Percentiles rank a stretch among this genome's conserved stretches.
Conservation (phyloP, 495 filamentous ascomycete species). For the Penicillium ochrochloron region DNA sequence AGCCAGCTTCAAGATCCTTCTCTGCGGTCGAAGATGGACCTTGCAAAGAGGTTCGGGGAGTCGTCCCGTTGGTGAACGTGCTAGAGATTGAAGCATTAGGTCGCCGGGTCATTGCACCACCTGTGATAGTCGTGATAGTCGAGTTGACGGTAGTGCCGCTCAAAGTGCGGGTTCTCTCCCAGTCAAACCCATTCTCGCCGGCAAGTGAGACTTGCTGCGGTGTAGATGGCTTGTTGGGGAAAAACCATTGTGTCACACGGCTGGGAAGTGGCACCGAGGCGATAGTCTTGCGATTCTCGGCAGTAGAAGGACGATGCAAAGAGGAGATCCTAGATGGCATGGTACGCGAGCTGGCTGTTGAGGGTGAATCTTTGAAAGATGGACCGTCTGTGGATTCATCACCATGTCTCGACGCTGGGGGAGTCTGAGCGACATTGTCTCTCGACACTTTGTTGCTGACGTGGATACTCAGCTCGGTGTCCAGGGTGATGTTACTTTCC, state of each 20-base stretch:
- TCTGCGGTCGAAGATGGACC: conserved; percentile 26
- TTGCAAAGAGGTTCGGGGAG: conserved; percentile 32
- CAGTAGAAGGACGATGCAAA: conserved; percentile 25
- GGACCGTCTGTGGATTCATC: conserved; percentile 9
- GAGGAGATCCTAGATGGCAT: conserved; percentile 30
- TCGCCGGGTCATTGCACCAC: conserved; percentile 17
- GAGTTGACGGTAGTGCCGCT: conserved; percentile 48
- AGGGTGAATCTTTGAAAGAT: conserved; percentile 18
- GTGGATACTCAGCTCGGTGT: conserved; percentile 9
- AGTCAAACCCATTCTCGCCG: conserved; percentile 31
- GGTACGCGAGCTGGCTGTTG: conserved; percentile 29
- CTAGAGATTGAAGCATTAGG: conserved; percentile 39
- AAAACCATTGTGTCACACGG: conserved; percentile 44
- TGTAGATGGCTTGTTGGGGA: conserved; percentile 19
- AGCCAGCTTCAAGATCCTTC: conserved; percentile 30
- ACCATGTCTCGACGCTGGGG: background rate
- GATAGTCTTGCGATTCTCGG: conserved; percentile 29
- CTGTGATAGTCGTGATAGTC: conserved; percentile 32
- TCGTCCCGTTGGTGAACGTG: conserved; percentile 30
- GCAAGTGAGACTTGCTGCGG: conserved; percentile 25
- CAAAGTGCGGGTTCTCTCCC: conserved; percentile 44
- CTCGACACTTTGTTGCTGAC: background rate
- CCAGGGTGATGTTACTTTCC: conserved; percentile 17
- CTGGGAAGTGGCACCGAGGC: conserved; percentile 30
- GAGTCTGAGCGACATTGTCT: conserved; percentile 17